These are phyloP conservation scores for Naganishia kalamii DNA, from an alignment of 768 basidiomycete genomes.

Conservation along the genomic window DNA sequence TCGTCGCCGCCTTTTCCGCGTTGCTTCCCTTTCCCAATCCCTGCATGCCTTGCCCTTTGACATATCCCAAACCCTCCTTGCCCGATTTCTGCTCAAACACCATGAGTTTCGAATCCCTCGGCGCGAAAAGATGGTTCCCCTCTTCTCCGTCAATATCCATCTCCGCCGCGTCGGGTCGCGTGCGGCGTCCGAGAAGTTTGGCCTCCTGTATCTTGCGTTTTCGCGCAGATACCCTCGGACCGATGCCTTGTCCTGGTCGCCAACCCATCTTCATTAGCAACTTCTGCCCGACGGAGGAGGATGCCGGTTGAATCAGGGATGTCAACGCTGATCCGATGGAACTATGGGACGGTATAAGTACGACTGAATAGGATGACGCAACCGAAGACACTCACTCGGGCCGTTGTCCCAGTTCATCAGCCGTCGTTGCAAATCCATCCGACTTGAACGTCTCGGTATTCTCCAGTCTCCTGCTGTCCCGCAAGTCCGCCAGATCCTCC, in stretches of 20 bases:
- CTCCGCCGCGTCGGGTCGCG: constrained; percentile 41
- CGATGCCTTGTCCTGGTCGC: constrained; percentile 85
- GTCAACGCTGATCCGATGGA: constrained; percentile 51
- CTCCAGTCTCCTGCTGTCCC: constrained; percentile 66
- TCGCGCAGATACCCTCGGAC: constrained; percentile 72
- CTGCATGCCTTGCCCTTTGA: constrained; percentile 41
- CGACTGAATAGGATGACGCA: background rate
- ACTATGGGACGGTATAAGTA: constrained; percentile 46
- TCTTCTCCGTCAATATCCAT: constrained; percentile 62
- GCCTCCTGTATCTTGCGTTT: constrained; percentile 68
- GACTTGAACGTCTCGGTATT: constrained; percentile 63
- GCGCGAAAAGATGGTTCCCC: constrained; percentile 77
- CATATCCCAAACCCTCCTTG: constrained; percentile 73
- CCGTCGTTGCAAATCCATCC: constrained; percentile 59
- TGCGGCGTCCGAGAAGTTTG: constrained; percentile 43
- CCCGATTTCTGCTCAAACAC: constrained; percentile 65
- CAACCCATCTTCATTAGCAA: constrained; percentile 95
- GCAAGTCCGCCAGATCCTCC: constrained; percentile 80
- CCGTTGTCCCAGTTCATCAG: constrained; percentile 31
- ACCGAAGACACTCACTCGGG: constrained; percentile 53
- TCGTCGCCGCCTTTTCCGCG: background rate
- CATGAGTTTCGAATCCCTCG: constrained; percentile 66
- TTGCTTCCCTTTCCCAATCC: background rate
- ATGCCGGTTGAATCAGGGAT: constrained; percentile 64
- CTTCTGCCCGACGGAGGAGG: constrained; percentile 73